phyloP scores from a whole-genome alignment of 106 monocot genomes.

The Dioscorea zingiberensis region DNA sequence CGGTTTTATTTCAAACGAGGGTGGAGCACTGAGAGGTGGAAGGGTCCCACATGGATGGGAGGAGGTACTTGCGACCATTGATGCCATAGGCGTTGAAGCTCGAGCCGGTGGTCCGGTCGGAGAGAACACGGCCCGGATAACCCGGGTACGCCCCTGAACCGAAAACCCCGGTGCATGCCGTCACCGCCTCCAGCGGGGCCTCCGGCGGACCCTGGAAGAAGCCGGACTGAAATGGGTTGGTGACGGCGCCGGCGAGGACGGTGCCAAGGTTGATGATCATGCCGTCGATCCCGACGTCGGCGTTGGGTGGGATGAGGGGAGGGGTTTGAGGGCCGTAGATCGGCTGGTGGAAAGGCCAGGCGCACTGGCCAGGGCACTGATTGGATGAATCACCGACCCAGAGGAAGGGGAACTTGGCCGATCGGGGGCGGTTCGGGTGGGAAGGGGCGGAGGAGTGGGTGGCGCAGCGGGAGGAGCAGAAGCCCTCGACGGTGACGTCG shows the following conservation, averaged over 20 bases:
- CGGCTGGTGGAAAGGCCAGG: background rate
- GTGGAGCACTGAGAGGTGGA: conserved; percentile 17
- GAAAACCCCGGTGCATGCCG: conserved; percentile 13
- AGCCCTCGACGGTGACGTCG: conserved; percentile 41
- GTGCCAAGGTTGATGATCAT: conserved; percentile 5
- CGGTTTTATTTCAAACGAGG: background rate
- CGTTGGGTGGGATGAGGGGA: conserved; percentile 8
- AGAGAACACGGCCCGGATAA: conserved; percentile 1
- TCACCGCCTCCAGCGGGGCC: conserved; percentile 18
- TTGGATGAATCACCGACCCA: conserved; percentile 21
- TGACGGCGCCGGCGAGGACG: too few species aligned
- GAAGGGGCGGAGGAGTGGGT: conserved; percentile 10
- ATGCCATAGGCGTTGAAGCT: conserved; percentile 16
- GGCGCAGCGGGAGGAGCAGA: conserved; percentile 40
- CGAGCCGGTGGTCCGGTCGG: background rate
- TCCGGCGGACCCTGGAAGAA: too few species aligned
- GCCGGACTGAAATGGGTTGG: too few species aligned
- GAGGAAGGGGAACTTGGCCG: conserved; percentile 7
- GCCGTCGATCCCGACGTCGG: conserved; percentile 2
- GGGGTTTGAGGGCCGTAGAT: conserved; percentile 16
- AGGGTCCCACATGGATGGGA: conserved; percentile 24
- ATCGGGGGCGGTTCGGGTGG: too few species aligned
- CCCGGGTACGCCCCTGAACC: conserved; percentile 5
- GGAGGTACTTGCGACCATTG: conserved; percentile 11
- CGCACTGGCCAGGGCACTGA: background rate